Evolutionary conservation across 2,329 filamentous ascomycete species (phyloP).

Genomic region (Xylaria sp.): DNA sequence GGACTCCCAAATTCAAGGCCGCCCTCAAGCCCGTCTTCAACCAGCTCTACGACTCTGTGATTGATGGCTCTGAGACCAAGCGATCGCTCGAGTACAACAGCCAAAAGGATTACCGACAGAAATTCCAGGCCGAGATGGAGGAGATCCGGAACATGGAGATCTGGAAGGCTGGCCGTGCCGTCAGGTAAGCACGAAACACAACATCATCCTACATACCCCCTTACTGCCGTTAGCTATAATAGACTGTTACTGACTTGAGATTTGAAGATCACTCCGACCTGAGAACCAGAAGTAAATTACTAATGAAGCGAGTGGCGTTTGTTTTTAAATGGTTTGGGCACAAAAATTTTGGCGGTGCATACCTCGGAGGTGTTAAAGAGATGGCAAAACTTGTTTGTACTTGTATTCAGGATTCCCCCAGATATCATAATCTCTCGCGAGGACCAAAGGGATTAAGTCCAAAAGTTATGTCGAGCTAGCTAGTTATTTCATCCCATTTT

Average conservation of each 20-base stretch:
- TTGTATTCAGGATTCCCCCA: conserved; percentile 53
- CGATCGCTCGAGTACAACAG: conserved; percentile 97
- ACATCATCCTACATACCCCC: conserved; percentile 35
- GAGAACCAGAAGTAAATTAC: conserved; percentile 81
- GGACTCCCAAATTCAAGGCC: conserved; percentile 97
- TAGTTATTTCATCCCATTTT: conserved; percentile 24
- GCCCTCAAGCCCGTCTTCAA: conserved; percentile 99
- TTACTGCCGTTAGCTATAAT: neutral
- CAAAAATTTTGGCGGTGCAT: conserved; percentile 42
- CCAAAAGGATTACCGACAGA: conserved; percentile 94
- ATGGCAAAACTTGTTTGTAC: conserved; percentile 48
- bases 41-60: conserved; percentile 92
- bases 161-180: conserved; percentile 98
- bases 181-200: conserved; percentile 69
- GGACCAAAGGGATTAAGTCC: conserved; percentile 41
- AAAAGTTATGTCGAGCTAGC: conserved; percentile 39
- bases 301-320: conserved; percentile 38
- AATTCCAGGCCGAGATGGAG: conserved; percentile 98
- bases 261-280: conserved; percentile 76
- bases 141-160: conserved; percentile 99
- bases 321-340: conserved; percentile 42
- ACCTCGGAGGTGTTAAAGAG: conserved; percentile 37
- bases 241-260: conserved; percentile 26
- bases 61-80: conserved; percentile 92
- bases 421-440: conserved; percentile 40